Conservation (phyloP, 2,329 filamentous ascomycete genomes). For the Metarhizium anisopliae region DNA sequence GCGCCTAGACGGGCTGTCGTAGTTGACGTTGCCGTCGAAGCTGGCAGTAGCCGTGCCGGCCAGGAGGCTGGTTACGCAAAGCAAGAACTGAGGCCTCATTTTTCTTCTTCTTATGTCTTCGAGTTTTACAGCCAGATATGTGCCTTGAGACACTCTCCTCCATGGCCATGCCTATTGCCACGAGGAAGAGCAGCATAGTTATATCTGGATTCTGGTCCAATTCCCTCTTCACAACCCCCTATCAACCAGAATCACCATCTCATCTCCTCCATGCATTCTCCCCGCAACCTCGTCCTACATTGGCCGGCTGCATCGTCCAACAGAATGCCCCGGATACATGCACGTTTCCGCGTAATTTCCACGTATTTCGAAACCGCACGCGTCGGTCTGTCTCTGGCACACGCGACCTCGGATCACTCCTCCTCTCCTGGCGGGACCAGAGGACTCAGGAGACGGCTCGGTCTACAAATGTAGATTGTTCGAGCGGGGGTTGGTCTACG, state of each 20-base stretch:
- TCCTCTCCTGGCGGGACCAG: no score
- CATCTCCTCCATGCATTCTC: not conserved
- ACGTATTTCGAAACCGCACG: not conserved
- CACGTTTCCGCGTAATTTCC: not conserved
- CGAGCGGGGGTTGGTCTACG: not conserved
- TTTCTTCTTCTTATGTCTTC: not conserved
- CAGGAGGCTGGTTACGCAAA: conserved; percentile 1
- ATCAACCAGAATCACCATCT: not conserved
- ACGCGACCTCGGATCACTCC: no score
- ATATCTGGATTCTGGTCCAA: not conserved
- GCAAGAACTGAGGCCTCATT: conserved; percentile 4
- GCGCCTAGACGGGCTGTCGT: conserved; percentile 55
- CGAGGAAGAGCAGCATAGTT: not conserved
- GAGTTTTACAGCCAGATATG: not conserved
- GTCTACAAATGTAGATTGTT: not conserved
- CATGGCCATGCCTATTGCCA: not conserved
- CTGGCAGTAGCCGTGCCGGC: conserved; percentile 1
- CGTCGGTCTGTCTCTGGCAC: not conserved
- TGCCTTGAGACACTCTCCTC: not conserved
- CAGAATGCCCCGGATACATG: not conserved
- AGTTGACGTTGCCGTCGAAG: conserved; percentile 50
- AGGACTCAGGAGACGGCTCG: not conserved
- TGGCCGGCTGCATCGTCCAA: not conserved
- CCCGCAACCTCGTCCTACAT: not conserved
- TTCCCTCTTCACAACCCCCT: not conserved